These are phyloP conservation scores for Microstroma glucosiphilum DNA, from an alignment of 1,284 basidiomycete genomes.

Conservation along the genomic window DNA sequence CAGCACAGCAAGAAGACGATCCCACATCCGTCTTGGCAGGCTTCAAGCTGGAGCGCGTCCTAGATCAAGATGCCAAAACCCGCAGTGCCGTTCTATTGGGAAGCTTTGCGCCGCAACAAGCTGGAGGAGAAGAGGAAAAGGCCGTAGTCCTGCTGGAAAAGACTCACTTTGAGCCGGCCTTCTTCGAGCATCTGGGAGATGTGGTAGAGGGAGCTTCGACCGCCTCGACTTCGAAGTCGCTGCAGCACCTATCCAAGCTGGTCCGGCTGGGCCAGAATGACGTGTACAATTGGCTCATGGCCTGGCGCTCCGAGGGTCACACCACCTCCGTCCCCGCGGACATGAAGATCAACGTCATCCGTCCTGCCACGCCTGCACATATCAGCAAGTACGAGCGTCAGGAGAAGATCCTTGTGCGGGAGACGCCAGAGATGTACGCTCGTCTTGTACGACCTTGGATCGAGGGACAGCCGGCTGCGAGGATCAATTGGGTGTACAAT, in stretches of 20 bases:
- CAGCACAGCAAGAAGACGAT: not conserved
- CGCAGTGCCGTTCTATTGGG: constrained; percentile 9
- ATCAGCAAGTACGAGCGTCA: constrained; percentile 70
- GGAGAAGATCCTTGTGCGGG: constrained; percentile 62
- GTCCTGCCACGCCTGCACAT: constrained; percentile 40
- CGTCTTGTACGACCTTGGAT: constrained; percentile 40
- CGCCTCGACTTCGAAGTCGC: not conserved
- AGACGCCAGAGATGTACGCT: constrained; percentile 43
- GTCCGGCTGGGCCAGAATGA: constrained; percentile 42
- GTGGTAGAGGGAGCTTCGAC: not conserved
- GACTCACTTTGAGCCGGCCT: constrained; percentile 33
- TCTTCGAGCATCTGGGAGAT: constrained; percentile 14
- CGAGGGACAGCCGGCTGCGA: constrained; percentile 31
- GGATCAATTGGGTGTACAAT: constrained; percentile 79
- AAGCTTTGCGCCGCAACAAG: constrained; percentile 4
- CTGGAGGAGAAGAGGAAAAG: constrained; percentile 11
- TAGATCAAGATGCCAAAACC: constrained; percentile 8
- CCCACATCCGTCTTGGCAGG: constrained; percentile 12
- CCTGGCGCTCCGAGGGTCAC: constrained; percentile 16
- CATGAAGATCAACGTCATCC: constrained; percentile 44
- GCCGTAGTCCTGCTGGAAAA: constrained; percentile 45
- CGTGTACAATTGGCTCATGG: constrained; percentile 47
- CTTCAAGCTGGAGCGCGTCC: constrained; percentile 25
- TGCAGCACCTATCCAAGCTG: constrained; percentile 17
- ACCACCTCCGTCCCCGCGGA: constrained; percentile 22